phyloP scores from a whole-genome alignment of 192 early-diverging fungal genomes.

The Backusella australiensis region DNA sequence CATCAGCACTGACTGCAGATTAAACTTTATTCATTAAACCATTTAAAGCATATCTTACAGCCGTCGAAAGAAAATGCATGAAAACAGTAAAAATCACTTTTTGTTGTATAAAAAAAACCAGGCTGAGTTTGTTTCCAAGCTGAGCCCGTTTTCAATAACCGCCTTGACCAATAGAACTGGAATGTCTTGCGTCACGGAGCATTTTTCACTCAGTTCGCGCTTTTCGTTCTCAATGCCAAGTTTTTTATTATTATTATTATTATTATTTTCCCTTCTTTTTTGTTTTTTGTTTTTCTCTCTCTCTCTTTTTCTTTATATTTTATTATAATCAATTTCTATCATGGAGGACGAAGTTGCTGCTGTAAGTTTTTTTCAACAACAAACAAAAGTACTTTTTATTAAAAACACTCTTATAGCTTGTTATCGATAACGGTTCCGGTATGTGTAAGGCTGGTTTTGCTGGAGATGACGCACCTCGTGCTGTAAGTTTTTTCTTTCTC shows the following conservation, averaged over 20 bases:
- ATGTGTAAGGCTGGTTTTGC: constrained; percentile 96
- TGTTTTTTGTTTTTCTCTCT: background rate
- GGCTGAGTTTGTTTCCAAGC: background rate
- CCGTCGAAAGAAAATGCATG: background rate
- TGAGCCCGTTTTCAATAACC: background rate
- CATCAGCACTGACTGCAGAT: background rate
- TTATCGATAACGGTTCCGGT: constrained; percentile 92
- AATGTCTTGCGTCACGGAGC: background rate
- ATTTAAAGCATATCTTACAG: too few relatives aligned
- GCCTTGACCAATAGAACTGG: background rate
- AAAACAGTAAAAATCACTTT: background rate
- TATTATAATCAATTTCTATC: background rate
- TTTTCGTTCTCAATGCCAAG: background rate
- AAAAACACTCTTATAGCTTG: constrained; percentile 47
- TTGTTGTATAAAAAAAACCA: background rate
- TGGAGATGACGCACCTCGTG: constrained; percentile 88
- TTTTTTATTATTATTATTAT: background rate
- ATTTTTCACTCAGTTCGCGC: background rate
- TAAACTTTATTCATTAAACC: too few relatives aligned
- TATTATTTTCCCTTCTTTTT: background rate
- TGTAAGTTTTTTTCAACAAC: constrained; percentile 48
- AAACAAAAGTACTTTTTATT: too few relatives aligned
- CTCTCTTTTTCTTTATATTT: background rate
- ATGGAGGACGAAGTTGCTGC: constrained; percentile 87
- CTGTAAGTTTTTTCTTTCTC: constrained; percentile 46